These are phyloP conservation scores for Perilla frutescens DNA, from an alignment of 257 asterid species.

Conservation along the genomic window DNA sequence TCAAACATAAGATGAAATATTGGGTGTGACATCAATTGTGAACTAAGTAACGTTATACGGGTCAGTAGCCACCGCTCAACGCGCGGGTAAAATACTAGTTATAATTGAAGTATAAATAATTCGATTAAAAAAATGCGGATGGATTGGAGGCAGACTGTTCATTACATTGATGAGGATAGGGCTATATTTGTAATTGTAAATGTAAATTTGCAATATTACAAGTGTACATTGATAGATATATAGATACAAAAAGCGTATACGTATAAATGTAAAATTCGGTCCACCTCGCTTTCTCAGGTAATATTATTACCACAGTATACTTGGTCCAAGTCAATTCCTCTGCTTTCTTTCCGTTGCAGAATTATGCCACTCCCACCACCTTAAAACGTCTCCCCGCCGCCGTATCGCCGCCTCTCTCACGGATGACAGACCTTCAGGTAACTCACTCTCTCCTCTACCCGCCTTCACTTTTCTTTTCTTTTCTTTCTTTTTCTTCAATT, in stretches of 20 bases:
- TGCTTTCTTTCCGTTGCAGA: constrained; percentile 34
- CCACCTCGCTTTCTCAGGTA: constrained; percentile 29
- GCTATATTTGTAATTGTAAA: too few relatives aligned
- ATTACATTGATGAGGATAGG: too few relatives aligned
- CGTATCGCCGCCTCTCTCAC: constrained; percentile 27
- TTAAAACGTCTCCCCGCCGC: constrained; percentile 25
- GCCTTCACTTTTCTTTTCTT: not conserved
- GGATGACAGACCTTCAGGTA: constrained; percentile 27
- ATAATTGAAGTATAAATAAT: too few relatives aligned
- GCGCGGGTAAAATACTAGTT: too few relatives aligned
- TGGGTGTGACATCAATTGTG: too few relatives aligned
- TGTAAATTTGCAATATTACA: too few relatives aligned
- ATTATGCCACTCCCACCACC: constrained; percentile 29
- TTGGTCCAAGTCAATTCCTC: constrained; percentile 55
- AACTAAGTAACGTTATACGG: too few relatives aligned
- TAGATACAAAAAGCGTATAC: constrained; percentile 1
- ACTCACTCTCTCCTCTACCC: constrained; percentile 7
- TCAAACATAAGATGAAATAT: too few relatives aligned
- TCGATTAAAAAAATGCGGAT: too few relatives aligned
- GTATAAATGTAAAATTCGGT: constrained; percentile 25
- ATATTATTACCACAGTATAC: constrained; percentile 18
- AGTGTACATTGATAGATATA: too few relatives aligned
- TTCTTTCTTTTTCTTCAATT: constrained; percentile 4
- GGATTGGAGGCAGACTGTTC: too few relatives aligned
- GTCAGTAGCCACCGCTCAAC: too few relatives aligned